Evolutionary conservation across 2,329 filamentous ascomycete genomes (phyloP).

Genomic region (Talaromyces pinophilus): DNA sequence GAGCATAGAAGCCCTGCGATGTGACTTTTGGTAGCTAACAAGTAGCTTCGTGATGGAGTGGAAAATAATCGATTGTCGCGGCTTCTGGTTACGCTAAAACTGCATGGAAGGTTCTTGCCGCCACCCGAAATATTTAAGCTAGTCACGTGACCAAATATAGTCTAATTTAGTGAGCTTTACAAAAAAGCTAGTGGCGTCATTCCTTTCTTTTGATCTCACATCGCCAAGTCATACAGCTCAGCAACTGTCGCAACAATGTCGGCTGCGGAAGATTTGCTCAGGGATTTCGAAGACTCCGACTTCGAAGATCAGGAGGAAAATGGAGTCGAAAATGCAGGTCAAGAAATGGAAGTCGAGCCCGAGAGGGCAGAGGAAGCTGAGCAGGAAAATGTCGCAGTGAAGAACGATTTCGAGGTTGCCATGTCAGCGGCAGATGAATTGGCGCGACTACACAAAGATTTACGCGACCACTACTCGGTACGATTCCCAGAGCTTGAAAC

Average conservation of each 20-base stretch:
- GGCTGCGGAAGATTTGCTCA: constrained; percentile 88
- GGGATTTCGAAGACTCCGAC: constrained; percentile 69
- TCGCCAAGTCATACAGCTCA: background rate
- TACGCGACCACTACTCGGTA: constrained; percentile 91
- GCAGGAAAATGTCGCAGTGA: constrained; percentile 65
- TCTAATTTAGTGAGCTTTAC: constrained; percentile 19
- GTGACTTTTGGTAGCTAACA: background rate
- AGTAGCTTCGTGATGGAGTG: constrained; percentile 21
- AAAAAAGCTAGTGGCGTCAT: constrained; percentile 21
- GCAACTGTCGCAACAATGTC: constrained; percentile 63
- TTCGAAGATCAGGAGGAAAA: constrained; percentile 76
- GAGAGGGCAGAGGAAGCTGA: constrained; percentile 26
- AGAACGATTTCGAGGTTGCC: constrained; percentile 81
- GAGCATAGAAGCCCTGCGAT: constrained; percentile 13
- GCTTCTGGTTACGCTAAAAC: constrained; percentile 5
- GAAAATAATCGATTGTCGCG: constrained; percentile 15
- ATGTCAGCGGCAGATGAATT: constrained; percentile 93
- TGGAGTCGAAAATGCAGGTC: constrained; percentile 57
- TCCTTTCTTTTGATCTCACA: constrained; percentile 2
- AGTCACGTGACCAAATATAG: constrained; percentile 26
- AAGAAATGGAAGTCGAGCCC: constrained; percentile 64
- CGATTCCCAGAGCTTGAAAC: constrained; percentile 91
- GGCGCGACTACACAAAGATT: constrained; percentile 90
- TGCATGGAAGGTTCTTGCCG: constrained; percentile 22
- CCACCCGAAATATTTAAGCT: constrained; percentile 26